Base-by-base conservation (phyloP, 306 rosid species). In the Purshia tridentata region DNA sequence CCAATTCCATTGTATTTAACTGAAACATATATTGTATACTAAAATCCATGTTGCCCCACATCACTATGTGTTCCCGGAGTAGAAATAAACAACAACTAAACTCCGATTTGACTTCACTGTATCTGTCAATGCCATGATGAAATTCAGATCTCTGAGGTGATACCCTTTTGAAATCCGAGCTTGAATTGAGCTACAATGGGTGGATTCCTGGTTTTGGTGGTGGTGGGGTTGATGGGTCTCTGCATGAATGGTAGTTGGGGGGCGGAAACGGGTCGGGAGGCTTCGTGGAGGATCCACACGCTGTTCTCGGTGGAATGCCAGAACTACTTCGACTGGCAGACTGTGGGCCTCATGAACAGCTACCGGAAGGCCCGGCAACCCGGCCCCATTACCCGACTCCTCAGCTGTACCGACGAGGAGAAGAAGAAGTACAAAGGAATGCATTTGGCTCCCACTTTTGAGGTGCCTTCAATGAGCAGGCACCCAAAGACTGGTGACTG, bases 401-500 rank as follows among this genome's bases (percentile, higher is more conserved):
- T 94, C 49, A 94, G 99, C 75, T 94, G 99, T 70, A 91, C 99
- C 42, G 96, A 89, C 44, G 90, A 94, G 57, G 90, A 91, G 93
- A 91, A 87, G 93, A 91, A 84, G 89, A 85, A 79, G 7, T 94
- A 94, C 71, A 85, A 41, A 77, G 99, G 99, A 67, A 88, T 91
- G 99, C 76, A 83, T 81, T 87, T 94, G 89, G 99, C 99, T 65
- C 99, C 99, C 19, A 94, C 99, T 16, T 82, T 94, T 81, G 90
- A 88, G 86, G 97, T 91, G 37, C 99, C 99, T 63, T 94, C 97
- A 6, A 91, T 91, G 97, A 94, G 99, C 76, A 89, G 75, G 80
- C 99, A 94, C 72, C 99, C 99, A 40, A 94, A 65, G 85, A 94
- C 99, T 86, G 97, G 99, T 52, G 99, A 94, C 73, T 94, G 97